These are phyloP conservation scores for Russula foetens DNA, from an alignment of 768 basidiomycete species.

Conservation along the genomic window DNA sequence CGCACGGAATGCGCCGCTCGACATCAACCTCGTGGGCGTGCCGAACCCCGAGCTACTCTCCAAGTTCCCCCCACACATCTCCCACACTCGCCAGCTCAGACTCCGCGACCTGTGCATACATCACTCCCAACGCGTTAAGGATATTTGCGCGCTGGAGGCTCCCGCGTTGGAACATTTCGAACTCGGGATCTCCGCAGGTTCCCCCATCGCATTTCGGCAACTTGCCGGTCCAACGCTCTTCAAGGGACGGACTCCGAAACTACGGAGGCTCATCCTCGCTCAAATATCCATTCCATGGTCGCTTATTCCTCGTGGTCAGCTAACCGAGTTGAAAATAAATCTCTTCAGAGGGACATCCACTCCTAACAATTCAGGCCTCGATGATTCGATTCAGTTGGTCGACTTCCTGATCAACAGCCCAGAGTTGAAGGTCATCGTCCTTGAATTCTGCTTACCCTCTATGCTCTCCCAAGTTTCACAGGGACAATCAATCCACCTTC, in stretches of 20 bases:
- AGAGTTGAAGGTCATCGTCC: not conserved
- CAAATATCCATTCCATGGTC: not conserved
- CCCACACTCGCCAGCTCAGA: constrained; percentile 5
- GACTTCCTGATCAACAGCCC: not conserved
- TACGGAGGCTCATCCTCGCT: not conserved
- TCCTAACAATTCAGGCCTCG: not conserved
- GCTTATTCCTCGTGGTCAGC: not conserved
- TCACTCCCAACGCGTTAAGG: not conserved
- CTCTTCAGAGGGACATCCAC: not conserved
- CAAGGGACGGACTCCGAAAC: not conserved
- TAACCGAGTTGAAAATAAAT: not conserved
- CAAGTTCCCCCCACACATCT: not conserved
- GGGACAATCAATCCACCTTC: not conserved
- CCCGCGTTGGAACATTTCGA: constrained; percentile 4
- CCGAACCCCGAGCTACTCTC: not conserved
- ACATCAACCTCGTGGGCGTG: not conserved
- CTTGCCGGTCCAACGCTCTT: not conserved
- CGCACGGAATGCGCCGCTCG: not conserved
- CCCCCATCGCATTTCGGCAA: not conserved
- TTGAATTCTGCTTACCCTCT: not conserved
- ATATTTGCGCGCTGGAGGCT: not conserved
- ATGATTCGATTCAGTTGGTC: not conserved
- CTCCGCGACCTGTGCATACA: not conserved
- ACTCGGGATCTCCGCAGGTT: not conserved
- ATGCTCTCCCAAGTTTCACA: not conserved